Evolutionary conservation across 2,329 filamentous ascomycete species (phyloP).

Genomic region (Lachnellula cervina): DNA sequence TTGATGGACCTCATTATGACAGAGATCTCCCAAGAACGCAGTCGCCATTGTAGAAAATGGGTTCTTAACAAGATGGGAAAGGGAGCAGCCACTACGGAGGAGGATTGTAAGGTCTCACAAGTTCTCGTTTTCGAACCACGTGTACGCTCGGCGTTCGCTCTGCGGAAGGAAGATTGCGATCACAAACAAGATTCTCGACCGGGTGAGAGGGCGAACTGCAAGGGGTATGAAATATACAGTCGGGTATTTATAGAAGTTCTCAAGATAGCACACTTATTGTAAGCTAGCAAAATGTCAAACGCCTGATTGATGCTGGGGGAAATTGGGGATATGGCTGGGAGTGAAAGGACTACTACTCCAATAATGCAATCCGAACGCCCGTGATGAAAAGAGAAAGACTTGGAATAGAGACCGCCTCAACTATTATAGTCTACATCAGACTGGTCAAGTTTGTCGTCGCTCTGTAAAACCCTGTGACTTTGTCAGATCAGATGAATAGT

Average conservation of each 20-base stretch:
- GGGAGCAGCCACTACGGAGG: neutral
- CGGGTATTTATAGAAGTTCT: neutral
- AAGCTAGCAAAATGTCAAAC: constrained; percentile 3
- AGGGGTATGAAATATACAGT: neutral
- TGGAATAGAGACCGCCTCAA: constrained; percentile 2
- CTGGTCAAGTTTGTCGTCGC: constrained; percentile 31
- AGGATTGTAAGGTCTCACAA: neutral
- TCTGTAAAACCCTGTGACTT: constrained; percentile 27
- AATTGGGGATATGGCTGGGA: neutral
- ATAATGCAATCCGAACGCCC: constrained; percentile 2
- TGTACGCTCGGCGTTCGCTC: neutral
- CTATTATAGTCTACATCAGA: constrained; percentile 27
- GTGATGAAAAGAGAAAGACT: neutral
- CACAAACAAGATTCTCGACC: neutral
- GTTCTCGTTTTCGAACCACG: neutral
- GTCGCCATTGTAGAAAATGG: neutral
- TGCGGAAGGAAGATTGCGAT: neutral
- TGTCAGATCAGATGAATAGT: constrained; percentile 7
- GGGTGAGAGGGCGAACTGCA: neutral
- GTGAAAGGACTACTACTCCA: neutral
- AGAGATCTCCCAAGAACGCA: neutral
- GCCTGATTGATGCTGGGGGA: constrained; percentile 13
- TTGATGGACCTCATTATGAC: too few relatives aligned
- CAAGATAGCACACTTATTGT: neutral
- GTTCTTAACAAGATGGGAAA: neutral